Base-by-base conservation (phyloP, 2,329 filamentous ascomycete species). In the Fusarium euwallaceae region DNA sequence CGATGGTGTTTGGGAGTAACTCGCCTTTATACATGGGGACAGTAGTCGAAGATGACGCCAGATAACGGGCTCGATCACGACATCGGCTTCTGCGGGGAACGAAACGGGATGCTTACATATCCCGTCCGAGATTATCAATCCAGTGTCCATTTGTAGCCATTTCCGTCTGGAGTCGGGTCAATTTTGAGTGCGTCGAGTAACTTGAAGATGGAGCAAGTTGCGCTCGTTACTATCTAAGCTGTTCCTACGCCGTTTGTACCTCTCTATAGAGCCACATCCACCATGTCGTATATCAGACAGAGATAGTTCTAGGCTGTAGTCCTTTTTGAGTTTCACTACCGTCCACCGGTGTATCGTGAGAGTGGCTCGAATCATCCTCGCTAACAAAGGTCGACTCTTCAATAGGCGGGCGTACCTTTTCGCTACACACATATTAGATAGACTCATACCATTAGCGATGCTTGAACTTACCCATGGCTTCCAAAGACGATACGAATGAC, bases 401-500 rank as follows among this genome's bases (percentile, higher is more conserved):
- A 3, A 37, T 37, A 16, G 59, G 59, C 27, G 29, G 24, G 3
- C 10, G 45, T 9, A 61, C 36, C 27, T 72, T 72, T 62, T 72
- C 70, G 6, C 70, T 72, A 14, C 2, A 4, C 10, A 5, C 24
- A 37, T 36, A 12, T 62, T 22, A 62, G 29, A 32, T 10, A 17
- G 6, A 6, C 11, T 9, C 14, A 24, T 2, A 27, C 4, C 4
- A 34, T 11, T 8, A n/a, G 4, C 6, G 16, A 12, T 7, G 10
- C 9, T 22, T 6, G 4, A 9, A 48, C 61, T 53, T 34, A 74
- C 72, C 72, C 72, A 8, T 72, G 64, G 41, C 67, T 74, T 27
- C 72, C 72, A 56, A 72, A 74, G 24, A 70, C 17, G 20, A 70
- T 41, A 12, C 70, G 61, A 20, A 74, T 72, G 17, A 72, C 66